Conservation (phyloP, 371 early-diverging fungal species). For the Entomophthora muscae region DNA sequence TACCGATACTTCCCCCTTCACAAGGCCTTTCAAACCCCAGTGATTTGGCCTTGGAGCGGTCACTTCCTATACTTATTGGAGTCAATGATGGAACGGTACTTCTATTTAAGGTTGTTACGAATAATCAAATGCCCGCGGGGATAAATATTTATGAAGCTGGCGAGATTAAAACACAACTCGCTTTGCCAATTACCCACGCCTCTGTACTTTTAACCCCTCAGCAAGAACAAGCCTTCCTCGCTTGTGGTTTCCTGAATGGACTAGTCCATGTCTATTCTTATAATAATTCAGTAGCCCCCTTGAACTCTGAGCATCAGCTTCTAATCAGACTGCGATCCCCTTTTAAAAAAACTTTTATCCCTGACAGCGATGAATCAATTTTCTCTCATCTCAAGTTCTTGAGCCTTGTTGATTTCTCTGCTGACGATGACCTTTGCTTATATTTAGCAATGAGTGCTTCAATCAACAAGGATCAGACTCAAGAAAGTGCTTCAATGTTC, state of each 20-base stretch:
- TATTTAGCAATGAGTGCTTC: neutral
- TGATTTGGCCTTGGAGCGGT: neutral
- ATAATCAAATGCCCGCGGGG: neutral
- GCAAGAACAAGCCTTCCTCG: neutral
- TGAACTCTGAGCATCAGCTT: neutral
- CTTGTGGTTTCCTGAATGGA: neutral
- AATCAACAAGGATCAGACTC: neutral
- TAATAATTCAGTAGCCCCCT: neutral
- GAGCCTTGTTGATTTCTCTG: neutral
- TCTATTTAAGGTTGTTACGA: neutral
- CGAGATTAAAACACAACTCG: neutral
- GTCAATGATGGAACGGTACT: neutral
- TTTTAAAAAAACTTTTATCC: neutral
- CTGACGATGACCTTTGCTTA: neutral
- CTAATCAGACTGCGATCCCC: neutral
- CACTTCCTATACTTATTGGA: neutral
- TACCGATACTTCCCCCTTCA: neutral
- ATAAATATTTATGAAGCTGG: neutral
- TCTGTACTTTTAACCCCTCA: neutral
- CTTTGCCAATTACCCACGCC: neutral
- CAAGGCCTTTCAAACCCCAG: neutral
- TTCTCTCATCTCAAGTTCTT: neutral
- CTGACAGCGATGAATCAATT: neutral
- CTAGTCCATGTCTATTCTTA: neutral
- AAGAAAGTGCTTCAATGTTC: neutral